These are phyloP conservation scores for Cyclostephanos invisitatus DNA, from an alignment of 108 stramenopile genomes.

Conservation along the genomic window DNA sequence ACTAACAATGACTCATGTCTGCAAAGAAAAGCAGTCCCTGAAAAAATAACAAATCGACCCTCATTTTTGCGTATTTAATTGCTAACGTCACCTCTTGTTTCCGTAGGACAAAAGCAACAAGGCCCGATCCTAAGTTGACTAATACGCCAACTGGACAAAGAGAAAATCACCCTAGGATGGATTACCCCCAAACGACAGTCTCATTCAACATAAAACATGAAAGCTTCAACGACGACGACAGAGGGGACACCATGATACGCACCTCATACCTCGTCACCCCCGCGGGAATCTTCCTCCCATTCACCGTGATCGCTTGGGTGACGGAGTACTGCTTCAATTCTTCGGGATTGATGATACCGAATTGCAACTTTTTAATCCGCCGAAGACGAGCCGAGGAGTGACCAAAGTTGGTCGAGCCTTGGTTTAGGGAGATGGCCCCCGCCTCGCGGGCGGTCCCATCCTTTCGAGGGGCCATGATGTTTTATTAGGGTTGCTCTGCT, in stretches of 20 bases:
- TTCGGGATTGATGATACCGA: conserved; percentile 96
- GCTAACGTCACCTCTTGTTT: not conserved
- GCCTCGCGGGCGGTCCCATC: conserved; percentile 61
- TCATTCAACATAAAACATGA: not conserved
- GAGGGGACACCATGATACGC: conserved; percentile 1
- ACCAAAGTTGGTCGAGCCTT: conserved; percentile 91
- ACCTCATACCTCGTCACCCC: conserved; percentile 89
- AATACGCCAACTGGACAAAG: not conserved
- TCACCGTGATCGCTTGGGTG: conserved; percentile 91
- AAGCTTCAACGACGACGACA: conserved; percentile 2
- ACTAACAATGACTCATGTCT: not conserved
- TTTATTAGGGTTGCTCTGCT: not conserved
- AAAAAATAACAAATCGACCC: not conserved
- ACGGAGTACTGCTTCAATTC: conserved; percentile 94
- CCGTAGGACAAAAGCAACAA: not conserved
- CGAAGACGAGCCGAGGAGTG: conserved; percentile 88
- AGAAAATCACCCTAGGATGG: not conserved
- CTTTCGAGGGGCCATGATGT: conserved; percentile 36
- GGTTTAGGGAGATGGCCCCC: conserved; percentile 78
- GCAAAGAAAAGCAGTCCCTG: not conserved
- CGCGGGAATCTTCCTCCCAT: conserved; percentile 88
- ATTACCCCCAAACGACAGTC: not conserved
- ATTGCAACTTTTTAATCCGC: conserved; percentile 94
- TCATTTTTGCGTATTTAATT: not conserved
- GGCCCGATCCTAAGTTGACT: not conserved